These are phyloP conservation scores for Neonectria faginata DNA, from an alignment of 2,329 filamentous ascomycete genomes.

Conservation along the genomic window DNA sequence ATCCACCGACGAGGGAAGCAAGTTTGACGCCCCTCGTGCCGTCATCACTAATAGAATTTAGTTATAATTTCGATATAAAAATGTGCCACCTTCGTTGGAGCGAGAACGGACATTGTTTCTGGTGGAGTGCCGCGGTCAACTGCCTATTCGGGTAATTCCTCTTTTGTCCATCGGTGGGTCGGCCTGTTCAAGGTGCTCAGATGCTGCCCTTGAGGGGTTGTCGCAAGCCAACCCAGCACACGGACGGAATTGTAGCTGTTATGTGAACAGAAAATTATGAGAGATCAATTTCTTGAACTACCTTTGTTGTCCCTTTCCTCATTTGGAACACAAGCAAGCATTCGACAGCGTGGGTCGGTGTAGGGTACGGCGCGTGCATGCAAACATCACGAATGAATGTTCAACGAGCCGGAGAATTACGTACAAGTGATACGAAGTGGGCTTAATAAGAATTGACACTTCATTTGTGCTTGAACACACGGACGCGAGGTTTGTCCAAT, in stretches of 20 bases:
- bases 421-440: neutral
- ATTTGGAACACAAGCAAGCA: neutral
- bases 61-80: conserved; percentile 2
- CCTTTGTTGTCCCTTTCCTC: neutral
- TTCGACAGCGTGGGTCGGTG: neutral
- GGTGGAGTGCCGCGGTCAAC: neutral
- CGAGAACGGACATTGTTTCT: neutral
- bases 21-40: neutral
- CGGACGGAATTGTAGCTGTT: neutral
- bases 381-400: neutral
- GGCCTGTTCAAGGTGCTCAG: neutral
- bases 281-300: neutral
- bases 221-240: too few species aligned
- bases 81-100: neutral
- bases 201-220: neutral
- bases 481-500: neutral
- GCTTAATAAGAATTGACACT: neutral
- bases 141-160: conserved; percentile 12
- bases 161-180: neutral
- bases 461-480: neutral
- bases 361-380: neutral
- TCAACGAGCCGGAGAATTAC: neutral
- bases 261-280: neutral
- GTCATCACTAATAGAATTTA: neutral
- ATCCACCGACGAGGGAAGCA: neutral